Conservation (phyloP, 805 yeast species). For the Candida quercuum region DNA sequence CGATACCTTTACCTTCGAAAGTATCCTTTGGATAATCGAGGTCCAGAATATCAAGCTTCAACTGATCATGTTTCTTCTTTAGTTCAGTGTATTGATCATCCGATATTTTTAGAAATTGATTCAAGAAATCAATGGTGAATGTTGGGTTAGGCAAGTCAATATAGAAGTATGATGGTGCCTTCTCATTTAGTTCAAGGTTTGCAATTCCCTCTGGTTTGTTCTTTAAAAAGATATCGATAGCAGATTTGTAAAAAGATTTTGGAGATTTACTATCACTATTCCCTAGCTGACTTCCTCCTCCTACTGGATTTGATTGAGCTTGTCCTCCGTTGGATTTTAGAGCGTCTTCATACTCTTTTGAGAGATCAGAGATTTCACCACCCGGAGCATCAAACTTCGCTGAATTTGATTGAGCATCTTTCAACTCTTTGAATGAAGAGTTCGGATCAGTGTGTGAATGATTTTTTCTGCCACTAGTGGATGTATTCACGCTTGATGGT, state of each 20-base stretch:
- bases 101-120: constrained; percentile 10
- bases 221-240: constrained; percentile 17
- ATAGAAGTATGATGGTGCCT: constrained; percentile 23
- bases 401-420: too few species aligned
- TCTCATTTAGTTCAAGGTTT: constrained; percentile 12
- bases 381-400: neutral
- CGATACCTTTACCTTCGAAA: constrained; percentile 24
- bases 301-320: too few species aligned
- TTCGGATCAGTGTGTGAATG: neutral
- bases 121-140: constrained; percentile 21
- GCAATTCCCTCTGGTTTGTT: constrained; percentile 19
- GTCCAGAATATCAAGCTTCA: constrained; percentile 15
- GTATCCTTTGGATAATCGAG: constrained; percentile 18
- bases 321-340: too few species aligned
- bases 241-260: constrained; percentile 11
- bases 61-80: constrained; percentile 13
- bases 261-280: too few species aligned
- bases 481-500: constrained; percentile 4
- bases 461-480: constrained; percentile 2
- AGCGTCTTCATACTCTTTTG: too few species aligned
- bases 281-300: too few species aligned
- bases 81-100: constrained; percentile 17
- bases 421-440: too few species aligned
- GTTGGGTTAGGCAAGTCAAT: constrained; percentile 24
- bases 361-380: neutral